Evolutionary conservation across 2,329 filamentous ascomycete genomes (phyloP).

Genomic region (Cercospora canescens): DNA sequence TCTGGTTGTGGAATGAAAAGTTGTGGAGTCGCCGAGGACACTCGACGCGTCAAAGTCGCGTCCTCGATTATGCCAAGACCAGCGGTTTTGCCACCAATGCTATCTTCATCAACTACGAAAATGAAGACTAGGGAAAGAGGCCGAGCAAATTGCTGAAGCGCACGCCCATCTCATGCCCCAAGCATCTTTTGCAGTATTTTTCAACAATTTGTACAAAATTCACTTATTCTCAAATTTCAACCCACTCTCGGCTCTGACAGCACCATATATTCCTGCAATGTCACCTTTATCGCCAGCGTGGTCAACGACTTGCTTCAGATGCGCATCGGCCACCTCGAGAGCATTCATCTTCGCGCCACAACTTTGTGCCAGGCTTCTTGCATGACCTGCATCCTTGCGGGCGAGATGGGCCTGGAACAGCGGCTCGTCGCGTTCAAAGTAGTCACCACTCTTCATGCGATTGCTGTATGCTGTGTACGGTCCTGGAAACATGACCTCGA

Average conservation of each 20-base stretch:
- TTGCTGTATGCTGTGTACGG: conserved; percentile 73
- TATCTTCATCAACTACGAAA: too few relatives aligned
- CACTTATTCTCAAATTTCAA: conserved; percentile 63
- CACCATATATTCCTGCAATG: conserved; percentile 80
- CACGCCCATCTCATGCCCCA: too few relatives aligned
- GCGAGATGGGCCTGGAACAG: conserved; percentile 81
- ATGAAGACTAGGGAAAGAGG: too few relatives aligned
- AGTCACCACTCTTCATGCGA: conserved; percentile 74
- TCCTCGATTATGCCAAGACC: not conserved
- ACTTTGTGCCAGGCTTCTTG: conserved; percentile 63
- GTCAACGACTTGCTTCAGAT: conserved; percentile 69
- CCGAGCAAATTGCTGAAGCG: too few relatives aligned
- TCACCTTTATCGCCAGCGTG: conserved; percentile 72
- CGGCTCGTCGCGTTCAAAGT: conserved; percentile 73
- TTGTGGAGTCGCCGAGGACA: not conserved
- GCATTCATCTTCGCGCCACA: conserved; percentile 64
- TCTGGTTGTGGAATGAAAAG: not conserved
- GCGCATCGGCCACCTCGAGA: conserved; percentile 66
- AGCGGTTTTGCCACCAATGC: not conserved
- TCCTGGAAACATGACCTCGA: conserved; percentile 73
- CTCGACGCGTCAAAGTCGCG: not conserved
- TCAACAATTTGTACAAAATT: not conserved
- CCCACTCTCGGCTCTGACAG: conserved; percentile 71
- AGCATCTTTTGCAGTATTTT: too few relatives aligned
- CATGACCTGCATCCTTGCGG: conserved; percentile 78